Percentiles rank a stretch among this genome's conserved stretches.
Conservation (phyloP, 352 stramenopile species). For the Globisporangium emineosum region DNA sequence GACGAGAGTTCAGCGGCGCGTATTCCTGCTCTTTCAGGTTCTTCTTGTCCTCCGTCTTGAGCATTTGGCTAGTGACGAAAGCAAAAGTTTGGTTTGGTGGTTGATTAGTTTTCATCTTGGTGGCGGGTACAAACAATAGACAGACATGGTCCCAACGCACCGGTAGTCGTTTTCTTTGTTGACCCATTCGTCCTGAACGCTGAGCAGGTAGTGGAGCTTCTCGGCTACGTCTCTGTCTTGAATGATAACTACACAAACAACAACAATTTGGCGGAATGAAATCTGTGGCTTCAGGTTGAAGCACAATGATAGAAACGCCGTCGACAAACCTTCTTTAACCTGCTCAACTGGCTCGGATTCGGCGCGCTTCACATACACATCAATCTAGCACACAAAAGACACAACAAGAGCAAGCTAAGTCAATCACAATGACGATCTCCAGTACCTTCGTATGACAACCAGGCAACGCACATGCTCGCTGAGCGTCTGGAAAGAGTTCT, state of each 20-base stretch:
- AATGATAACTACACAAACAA: conserved; percentile 35
- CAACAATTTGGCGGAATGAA: background rate
- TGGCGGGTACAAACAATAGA: background rate
- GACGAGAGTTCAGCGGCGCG: conserved; percentile 62
- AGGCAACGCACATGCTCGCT: conserved; percentile 21
- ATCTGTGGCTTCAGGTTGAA: background rate
- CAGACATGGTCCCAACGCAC: conserved; percentile 19
- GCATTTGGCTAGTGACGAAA: conserved; percentile 59
- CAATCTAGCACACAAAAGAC: conserved; percentile 25
- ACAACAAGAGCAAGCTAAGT: background rate
- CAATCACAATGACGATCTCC: background rate
- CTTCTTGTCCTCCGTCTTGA: conserved; percentile 90
- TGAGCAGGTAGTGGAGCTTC: conserved; percentile 47
- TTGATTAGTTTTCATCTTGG: background rate
- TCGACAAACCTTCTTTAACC: conserved; percentile 54
- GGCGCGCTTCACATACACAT: conserved; percentile 31
- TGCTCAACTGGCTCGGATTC: conserved; percentile 35
- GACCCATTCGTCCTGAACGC: conserved; percentile 75
- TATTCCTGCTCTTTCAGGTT: conserved; percentile 75
- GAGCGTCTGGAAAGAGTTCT: conserved; percentile 36
- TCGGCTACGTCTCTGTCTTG: conserved; percentile 54
- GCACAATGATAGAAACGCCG: background rate
- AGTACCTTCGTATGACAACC: background rate
- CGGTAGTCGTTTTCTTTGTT: conserved; percentile 85
- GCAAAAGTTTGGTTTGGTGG: background rate